phyloP scores from a whole-genome alignment of 306 rosid species.

The Canavalia gladiata region DNA sequence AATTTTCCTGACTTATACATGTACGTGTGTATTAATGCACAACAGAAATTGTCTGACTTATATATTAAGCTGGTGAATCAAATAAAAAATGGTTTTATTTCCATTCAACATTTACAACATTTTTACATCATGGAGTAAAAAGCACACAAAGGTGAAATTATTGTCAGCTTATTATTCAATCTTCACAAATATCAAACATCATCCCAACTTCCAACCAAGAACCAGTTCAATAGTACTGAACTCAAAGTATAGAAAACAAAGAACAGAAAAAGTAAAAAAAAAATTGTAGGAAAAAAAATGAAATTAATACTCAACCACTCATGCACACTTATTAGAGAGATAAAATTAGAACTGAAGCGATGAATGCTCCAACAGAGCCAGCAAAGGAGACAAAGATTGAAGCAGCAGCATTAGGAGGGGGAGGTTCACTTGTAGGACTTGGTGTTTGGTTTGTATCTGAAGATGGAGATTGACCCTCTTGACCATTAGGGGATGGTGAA shows the following conservation, averaged over 20 bases:
- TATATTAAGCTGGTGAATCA: slow-evolving; percentile 21
- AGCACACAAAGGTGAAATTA: slow-evolving; percentile 48
- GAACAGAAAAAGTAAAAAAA: slow-evolving; percentile 16
- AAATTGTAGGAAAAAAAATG: not conserved
- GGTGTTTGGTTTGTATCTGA: slow-evolving; percentile 68
- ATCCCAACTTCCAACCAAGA: slow-evolving; percentile 53
- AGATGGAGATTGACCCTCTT: slow-evolving; percentile 50
- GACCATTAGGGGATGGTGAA: slow-evolving; percentile 44
- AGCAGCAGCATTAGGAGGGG: slow-evolving; percentile 67
- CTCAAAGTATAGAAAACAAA: slow-evolving; percentile 44
- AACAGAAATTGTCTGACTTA: too few species aligned
- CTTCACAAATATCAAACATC: slow-evolving; percentile 57
- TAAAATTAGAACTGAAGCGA: slow-evolving; percentile 61
- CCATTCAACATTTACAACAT: slow-evolving; percentile 44
- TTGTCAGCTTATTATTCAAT: slow-evolving; percentile 51
- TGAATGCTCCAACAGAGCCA: slow-evolving; percentile 68
- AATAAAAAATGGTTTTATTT: slow-evolving; percentile 55
- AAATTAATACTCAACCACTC: slow-evolving; percentile 25
- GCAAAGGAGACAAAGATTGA: slow-evolving; percentile 55
- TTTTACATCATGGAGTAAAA: slow-evolving; percentile 37
- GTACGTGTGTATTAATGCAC: too few species aligned
- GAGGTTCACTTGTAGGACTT: slow-evolving; percentile 60
- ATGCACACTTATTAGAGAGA: slow-evolving; percentile 44
- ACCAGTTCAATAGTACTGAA: slow-evolving; percentile 52
- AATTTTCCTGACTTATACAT: too few species aligned